phyloP scores from a whole-genome alignment of 805 yeast species.

The Saccharomycopsis selenospora region DNA sequence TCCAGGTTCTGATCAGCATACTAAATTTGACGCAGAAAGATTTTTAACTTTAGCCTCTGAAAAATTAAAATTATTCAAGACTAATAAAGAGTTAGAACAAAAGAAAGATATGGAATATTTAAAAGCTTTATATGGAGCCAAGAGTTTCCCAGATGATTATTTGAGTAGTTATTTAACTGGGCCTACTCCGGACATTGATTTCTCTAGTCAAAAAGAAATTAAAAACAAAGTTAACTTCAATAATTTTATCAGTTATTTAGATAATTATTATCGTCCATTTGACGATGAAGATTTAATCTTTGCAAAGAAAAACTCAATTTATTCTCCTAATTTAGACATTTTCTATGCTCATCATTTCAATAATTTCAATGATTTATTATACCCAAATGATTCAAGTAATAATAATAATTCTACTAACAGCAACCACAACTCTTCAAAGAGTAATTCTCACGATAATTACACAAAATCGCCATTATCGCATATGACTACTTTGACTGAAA shows the following conservation, averaged over 20 bases:
- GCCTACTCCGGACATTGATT: constrained; percentile 77
- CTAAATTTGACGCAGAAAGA: constrained; percentile 64
- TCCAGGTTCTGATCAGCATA: too few species aligned
- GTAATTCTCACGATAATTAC: not conserved
- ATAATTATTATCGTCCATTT: constrained; percentile 72
- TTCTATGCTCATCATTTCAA: constrained; percentile 17
- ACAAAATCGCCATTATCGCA: constrained; percentile 2
- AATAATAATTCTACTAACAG: not conserved
- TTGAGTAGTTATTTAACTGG: constrained; percentile 78
- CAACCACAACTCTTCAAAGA: not conserved
- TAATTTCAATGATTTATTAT: not conserved
- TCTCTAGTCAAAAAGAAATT: constrained; percentile 66
- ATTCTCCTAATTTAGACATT: constrained; percentile 15
- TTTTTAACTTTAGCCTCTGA: constrained; percentile 56
- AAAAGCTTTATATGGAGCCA: constrained; percentile 75
- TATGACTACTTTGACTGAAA: not conserved
- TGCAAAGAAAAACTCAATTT: constrained; percentile 51
- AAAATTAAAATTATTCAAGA: constrained; percentile 56
- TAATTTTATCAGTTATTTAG: constrained; percentile 79
- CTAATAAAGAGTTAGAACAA: constrained; percentile 47
- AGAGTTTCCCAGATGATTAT: constrained; percentile 80
- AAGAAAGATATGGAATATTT: constrained; percentile 68
- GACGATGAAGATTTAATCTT: constrained; percentile 77
- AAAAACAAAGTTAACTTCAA: constrained; percentile 87
- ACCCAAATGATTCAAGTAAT: not conserved